phyloP scores from a whole-genome alignment of 2,329 filamentous ascomycete species.

The Aspergillus spinulosporus region DNA sequence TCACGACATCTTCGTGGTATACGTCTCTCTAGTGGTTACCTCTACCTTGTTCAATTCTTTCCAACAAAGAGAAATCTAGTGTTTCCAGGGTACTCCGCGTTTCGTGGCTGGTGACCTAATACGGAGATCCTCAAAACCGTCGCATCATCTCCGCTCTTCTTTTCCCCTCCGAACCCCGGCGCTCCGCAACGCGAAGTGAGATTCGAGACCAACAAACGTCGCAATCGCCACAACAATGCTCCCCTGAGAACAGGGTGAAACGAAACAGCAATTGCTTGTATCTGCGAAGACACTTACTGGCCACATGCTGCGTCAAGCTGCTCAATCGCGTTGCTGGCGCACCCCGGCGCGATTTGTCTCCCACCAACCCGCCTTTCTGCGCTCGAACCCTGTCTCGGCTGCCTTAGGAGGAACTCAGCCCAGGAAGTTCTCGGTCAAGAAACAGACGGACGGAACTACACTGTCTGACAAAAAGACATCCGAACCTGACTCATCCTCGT shows the following conservation, averaged over 20 bases:
- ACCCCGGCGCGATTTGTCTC: conserved; percentile 30
- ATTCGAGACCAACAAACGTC: conserved; percentile 20
- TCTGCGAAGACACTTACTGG: conserved; percentile 14
- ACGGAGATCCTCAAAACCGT: conserved; percentile 10
- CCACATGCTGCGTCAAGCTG: conserved; percentile 42
- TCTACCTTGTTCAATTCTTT: neutral
- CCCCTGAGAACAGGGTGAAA: conserved; percentile 20
- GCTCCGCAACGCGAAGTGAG: conserved; percentile 28
- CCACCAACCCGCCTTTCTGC: conserved; percentile 28
- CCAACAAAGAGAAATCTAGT: neutral
- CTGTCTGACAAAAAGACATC: conserved; percentile 19
- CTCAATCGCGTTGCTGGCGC: conserved; percentile 37
- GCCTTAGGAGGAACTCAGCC: conserved; percentile 28
- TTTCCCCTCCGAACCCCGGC: conserved; percentile 38
- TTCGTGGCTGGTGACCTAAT: conserved; percentile 8
- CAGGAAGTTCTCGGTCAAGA: conserved; percentile 35
- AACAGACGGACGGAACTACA: conserved; percentile 23
- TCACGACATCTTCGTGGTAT: neutral
- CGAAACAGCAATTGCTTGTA: neutral
- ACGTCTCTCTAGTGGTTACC: neutral
- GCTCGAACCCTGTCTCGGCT: conserved; percentile 25
- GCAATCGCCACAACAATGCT: conserved; percentile 24
- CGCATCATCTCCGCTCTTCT: conserved; percentile 19
- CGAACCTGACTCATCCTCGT: conserved; percentile 16
- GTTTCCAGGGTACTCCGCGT: conserved; percentile 1